phyloP scores from a whole-genome alignment of 2,329 filamentous ascomycete species.

The Trichoderma sp. region DNA sequence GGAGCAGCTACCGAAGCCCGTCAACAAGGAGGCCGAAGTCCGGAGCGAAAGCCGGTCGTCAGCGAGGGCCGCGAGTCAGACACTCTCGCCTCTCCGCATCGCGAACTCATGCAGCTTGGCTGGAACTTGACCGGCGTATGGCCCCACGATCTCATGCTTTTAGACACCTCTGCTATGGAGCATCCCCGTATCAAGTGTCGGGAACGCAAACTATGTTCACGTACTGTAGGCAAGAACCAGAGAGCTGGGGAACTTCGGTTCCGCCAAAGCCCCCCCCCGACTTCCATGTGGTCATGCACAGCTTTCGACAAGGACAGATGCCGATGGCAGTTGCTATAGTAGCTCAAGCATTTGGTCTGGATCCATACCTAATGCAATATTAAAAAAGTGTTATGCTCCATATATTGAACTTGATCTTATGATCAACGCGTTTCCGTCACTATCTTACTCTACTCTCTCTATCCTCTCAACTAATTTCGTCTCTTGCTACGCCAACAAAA shows the following conservation, averaged over 20 bases:
- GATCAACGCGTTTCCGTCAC: background rate
- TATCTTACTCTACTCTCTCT: background rate
- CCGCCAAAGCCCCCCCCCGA: slow-evolving; percentile 2
- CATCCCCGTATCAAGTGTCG: background rate
- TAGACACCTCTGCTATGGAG: background rate
- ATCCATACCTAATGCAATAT: background rate
- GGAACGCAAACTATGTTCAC: background rate
- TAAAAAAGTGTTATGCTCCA: background rate
- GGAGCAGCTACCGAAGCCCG: slow-evolving; percentile 1
- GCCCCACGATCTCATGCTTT: background rate
- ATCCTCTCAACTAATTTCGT: background rate
- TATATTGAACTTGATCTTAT: background rate
- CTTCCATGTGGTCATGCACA: slow-evolving; percentile 11
- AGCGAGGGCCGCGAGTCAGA: slow-evolving; percentile 5
- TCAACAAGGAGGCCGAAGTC: background rate
- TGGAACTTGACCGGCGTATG: background rate
- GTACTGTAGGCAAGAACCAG: background rate
- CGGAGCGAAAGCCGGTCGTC: slow-evolving; percentile 2
- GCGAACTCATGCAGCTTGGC: background rate
- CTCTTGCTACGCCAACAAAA: background rate
- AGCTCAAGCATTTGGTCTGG: background rate
- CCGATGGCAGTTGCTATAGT: background rate
- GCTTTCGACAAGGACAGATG: background rate
- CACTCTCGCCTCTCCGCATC: background rate
- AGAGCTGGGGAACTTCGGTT: slow-evolving; percentile 6